These are phyloP conservation scores for Coemansia sp. DNA, from an alignment of 192 early-diverging fungal genomes.

Conservation along the genomic window DNA sequence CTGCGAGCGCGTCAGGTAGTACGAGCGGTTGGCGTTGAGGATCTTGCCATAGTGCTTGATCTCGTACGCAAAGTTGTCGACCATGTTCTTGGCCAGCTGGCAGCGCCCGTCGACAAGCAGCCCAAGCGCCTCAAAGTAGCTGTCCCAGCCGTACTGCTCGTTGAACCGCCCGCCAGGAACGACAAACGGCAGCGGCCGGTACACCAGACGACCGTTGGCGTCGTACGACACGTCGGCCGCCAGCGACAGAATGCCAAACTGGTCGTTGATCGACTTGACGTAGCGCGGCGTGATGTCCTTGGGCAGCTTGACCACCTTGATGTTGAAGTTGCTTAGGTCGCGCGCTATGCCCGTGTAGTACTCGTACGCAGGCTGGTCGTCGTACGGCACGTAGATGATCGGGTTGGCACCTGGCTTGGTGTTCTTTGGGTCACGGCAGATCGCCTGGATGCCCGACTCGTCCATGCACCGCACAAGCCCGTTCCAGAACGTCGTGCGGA, in stretches of 20 bases:
- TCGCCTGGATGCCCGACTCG: constrained; percentile 79
- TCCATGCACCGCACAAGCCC: constrained; percentile 87
- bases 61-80: constrained; percentile 96
- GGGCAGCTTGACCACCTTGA: constrained; percentile 82
- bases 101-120: constrained; percentile 81
- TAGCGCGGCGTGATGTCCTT: constrained; percentile 82
- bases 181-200: constrained; percentile 86
- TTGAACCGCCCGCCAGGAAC: constrained; percentile 99
- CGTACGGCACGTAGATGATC: constrained; percentile 90
- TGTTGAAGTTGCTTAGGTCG: constrained; percentile 62
- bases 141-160: constrained; percentile 99
- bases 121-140: constrained; percentile 90
- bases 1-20: constrained; percentile 95
- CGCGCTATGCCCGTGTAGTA: constrained; percentile 77
- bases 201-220: constrained; percentile 50
- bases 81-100: constrained; percentile 89
- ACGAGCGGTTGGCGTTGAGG: constrained; percentile 96
- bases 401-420: constrained; percentile 67
- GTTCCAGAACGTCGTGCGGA: constrained; percentile 94
- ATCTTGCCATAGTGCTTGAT: constrained; percentile 99
- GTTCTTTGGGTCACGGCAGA: constrained; percentile 93
- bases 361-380: constrained; percentile 68
- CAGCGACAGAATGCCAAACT: constrained; percentile 88
- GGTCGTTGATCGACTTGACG: constrained; percentile 86
- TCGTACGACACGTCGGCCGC: constrained; percentile 56